phyloP scores from a whole-genome alignment of 2,329 filamentous ascomycete genomes.

The Aspergillus amoenus region DNA sequence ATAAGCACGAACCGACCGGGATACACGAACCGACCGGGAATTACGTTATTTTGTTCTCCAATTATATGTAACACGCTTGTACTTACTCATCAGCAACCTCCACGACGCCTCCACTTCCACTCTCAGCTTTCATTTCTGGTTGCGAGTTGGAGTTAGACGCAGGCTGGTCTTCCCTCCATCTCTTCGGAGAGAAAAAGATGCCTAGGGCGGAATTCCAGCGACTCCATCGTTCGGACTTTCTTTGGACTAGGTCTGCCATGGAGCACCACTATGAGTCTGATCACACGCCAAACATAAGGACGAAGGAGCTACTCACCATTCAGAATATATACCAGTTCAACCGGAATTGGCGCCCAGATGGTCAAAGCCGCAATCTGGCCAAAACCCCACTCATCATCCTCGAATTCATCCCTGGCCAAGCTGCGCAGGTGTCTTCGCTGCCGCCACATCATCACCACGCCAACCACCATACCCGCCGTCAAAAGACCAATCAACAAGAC shows the following conservation, averaged over 20 bases:
- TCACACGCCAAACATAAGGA: background rate
- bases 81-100: background rate
- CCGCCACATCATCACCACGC: constrained; percentile 10
- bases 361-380: constrained; percentile 6
- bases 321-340: constrained; percentile 2
- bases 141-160: background rate
- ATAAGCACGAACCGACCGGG: no score
- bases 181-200: background rate
- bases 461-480: constrained; percentile 3
- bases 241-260: background rate
- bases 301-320: background rate
- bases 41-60: background rate
- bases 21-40: no score
- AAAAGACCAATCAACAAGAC: constrained; percentile 1
- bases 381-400: constrained; percentile 7
- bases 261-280: background rate
- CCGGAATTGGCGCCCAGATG: constrained; percentile 4
- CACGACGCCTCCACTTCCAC: background rate
- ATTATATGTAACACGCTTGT: no score
- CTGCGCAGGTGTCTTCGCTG: constrained; percentile 6
- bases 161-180: background rate
- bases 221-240: constrained; percentile 1
- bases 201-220: background rate
- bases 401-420: constrained; percentile 4
- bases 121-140: background rate